Percentiles rank a stretch among this genome's conserved stretches.
Evolutionary conservation across 2,329 filamentous ascomycete genomes (phyloP).

Genomic region (Apiospora rasikravindrae): DNA sequence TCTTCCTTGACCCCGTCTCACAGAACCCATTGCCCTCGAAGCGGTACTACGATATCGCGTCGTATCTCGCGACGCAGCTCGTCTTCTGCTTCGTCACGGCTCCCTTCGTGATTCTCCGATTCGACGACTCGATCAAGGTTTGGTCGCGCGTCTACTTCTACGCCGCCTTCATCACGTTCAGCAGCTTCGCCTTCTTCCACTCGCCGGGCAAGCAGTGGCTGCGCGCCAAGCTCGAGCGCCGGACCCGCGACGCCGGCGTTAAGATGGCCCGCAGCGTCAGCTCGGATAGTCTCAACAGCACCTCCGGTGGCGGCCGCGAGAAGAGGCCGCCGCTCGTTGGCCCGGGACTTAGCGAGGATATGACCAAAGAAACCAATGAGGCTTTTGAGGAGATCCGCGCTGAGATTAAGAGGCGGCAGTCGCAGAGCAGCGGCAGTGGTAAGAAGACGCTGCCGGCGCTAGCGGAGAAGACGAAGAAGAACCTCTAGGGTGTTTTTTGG

Average conservation of each 20-base stretch:
- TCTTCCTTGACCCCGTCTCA: constrained; percentile 84
- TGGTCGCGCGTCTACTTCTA: constrained; percentile 94
- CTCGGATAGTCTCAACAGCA: constrained; percentile 57
- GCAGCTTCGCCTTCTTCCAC: constrained; percentile 76
- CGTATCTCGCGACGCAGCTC: constrained; percentile 78
- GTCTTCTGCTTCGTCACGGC: constrained; percentile 81
- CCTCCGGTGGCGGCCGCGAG: constrained; percentile 29
- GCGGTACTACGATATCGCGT: constrained; percentile 82
- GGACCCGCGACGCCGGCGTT: constrained; percentile 53
- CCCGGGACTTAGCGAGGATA: constrained; percentile 80
- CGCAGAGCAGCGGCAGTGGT: constrained; percentile 37
- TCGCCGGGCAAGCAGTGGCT: constrained; percentile 74
- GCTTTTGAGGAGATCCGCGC: constrained; percentile 74
- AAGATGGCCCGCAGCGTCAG: constrained; percentile 57
- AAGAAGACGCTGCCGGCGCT: not conserved
- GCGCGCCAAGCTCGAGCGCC: constrained; percentile 62
- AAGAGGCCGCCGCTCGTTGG: constrained; percentile 58
- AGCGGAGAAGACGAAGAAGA: not conserved
- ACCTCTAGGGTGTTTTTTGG: not conserved
- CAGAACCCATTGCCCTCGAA: constrained; percentile 73
- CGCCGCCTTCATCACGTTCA: constrained; percentile 69
- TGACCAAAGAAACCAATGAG: constrained; percentile 76
- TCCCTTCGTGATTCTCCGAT: constrained; percentile 83
- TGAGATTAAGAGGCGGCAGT: constrained; percentile 69
- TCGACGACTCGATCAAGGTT: constrained; percentile 71